Evolutionary conservation across 2,329 filamentous ascomycete genomes (phyloP).

Genomic region (Knoxdaviesia capensis): DNA sequence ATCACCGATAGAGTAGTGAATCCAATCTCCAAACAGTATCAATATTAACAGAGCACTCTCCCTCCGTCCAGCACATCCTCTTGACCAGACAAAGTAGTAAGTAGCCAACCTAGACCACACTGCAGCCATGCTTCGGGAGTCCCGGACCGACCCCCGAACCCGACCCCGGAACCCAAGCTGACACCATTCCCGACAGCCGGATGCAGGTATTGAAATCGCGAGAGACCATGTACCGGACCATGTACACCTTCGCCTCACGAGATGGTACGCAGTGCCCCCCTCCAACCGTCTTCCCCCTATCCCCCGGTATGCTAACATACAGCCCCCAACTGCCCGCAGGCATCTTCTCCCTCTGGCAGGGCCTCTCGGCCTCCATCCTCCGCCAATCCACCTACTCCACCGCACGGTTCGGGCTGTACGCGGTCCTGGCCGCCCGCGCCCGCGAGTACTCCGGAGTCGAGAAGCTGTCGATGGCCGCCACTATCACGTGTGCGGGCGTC

Average conservation of each 20-base stretch:
- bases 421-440: conserved; percentile 10
- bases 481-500: conserved; percentile 17
- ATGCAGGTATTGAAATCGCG: conserved; percentile 22
- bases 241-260: conserved; percentile 16
- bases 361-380: conserved; percentile 21
- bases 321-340: conserved; percentile 9
- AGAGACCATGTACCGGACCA: conserved; percentile 17
- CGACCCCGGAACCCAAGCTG: no score
- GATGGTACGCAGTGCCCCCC: conserved; percentile 12
- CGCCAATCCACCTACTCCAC: conserved; percentile 24
- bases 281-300: not conserved
- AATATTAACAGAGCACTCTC: not conserved
- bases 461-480: conserved; percentile 13
- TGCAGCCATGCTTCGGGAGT: not conserved
- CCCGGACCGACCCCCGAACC: no score
- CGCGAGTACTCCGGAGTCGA: conserved; percentile 10
- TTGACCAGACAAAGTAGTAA: conserved; percentile 24
- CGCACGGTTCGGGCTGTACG: conserved; percentile 16
- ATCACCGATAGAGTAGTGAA: no score
- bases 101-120: conserved; percentile 1
- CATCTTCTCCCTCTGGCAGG: conserved; percentile 20
- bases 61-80: conserved; percentile 16
- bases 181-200: conserved; percentile 10
- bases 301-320: not conserved
- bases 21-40: no score